Percentiles rank a stretch among this genome's conserved stretches.
These are phyloP conservation scores for Erythrophleum fordii DNA, from an alignment of 306 rosid species.

Conservation along the genomic window DNA sequence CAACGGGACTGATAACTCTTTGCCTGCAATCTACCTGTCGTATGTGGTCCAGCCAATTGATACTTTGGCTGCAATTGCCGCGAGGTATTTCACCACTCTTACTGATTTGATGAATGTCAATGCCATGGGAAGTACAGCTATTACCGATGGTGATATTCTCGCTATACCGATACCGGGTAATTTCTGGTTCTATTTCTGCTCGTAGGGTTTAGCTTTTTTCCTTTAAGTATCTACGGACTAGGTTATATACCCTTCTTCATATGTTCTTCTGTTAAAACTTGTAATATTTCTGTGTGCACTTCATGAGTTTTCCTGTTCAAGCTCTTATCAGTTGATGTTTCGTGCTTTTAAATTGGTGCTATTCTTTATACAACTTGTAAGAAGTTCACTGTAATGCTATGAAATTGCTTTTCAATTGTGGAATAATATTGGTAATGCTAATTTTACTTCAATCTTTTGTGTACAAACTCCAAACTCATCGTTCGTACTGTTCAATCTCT, in stretches of 20 bases:
- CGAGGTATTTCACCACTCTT: constrained; percentile 65
- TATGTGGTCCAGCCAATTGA: constrained; percentile 70
- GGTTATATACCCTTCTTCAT: too few species aligned
- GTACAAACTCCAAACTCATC: neutral
- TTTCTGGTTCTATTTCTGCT: neutral
- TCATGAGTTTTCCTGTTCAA: neutral
- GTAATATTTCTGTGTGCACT: neutral
- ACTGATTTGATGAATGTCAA: constrained; percentile 88
- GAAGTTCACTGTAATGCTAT: neutral
- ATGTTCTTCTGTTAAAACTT: neutral
- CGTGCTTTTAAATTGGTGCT: constrained; percentile 2
- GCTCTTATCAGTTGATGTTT: neutral
- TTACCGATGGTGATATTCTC: constrained; percentile 66
- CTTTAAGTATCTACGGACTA: neutral
- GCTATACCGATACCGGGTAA: constrained; percentile 73
- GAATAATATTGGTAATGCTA: neutral
- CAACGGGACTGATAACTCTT: constrained; percentile 68
- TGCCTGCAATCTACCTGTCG: constrained; percentile 79
- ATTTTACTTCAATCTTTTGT: neutral
- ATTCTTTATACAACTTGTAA: neutral
- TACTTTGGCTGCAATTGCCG: constrained; percentile 60
- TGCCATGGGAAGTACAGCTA: constrained; percentile 70
- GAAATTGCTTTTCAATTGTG: neutral
- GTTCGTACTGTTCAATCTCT: neutral
- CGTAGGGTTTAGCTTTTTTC: neutral